These are phyloP conservation scores for Cyclospora cayetanensis DNA, from an alignment of 169 alveolate genomes.

Conservation along the genomic window DNA sequence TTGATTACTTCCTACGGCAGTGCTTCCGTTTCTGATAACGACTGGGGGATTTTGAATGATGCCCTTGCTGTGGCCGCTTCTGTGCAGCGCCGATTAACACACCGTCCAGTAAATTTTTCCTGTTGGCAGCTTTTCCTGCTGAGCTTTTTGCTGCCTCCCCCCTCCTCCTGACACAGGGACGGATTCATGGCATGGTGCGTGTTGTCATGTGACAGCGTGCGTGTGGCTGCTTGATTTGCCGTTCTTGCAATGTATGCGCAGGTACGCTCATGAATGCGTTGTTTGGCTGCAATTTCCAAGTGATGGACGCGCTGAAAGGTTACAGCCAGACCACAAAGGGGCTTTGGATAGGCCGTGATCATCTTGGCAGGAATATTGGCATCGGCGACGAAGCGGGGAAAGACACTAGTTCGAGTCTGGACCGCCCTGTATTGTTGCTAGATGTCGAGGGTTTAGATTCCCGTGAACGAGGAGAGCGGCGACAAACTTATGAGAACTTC, in stretches of 20 bases:
- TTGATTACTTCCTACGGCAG: neutral
- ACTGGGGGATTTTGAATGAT: neutral
- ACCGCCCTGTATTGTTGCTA: conserved; percentile 79
- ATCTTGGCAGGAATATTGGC: neutral
- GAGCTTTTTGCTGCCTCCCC: neutral
- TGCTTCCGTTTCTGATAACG: neutral
- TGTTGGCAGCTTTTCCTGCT: neutral
- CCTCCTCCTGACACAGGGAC: too few relatives aligned
- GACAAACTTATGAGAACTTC: conserved; percentile 90
- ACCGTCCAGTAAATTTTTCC: neutral
- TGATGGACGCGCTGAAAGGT: conserved; percentile 88
- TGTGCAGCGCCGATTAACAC: neutral
- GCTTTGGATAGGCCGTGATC: conserved; percentile 86
- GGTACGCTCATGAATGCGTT: conserved; percentile 86
- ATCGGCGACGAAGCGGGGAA: neutral
- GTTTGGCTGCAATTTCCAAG: conserved; percentile 86
- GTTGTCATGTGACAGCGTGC: neutral
- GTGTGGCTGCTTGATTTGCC: too few relatives aligned
- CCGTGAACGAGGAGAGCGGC: conserved; percentile 89
- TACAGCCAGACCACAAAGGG: conserved; percentile 93
- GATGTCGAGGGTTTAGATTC: conserved; percentile 94
- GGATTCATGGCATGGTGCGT: neutral
- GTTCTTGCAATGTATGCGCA: neutral
- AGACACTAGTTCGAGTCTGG: neutral
- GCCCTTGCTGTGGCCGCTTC: conserved; percentile 4